Evolutionary conservation across 306 rosid genomes (phyloP).

Genomic region (Erythrophleum fordii): DNA sequence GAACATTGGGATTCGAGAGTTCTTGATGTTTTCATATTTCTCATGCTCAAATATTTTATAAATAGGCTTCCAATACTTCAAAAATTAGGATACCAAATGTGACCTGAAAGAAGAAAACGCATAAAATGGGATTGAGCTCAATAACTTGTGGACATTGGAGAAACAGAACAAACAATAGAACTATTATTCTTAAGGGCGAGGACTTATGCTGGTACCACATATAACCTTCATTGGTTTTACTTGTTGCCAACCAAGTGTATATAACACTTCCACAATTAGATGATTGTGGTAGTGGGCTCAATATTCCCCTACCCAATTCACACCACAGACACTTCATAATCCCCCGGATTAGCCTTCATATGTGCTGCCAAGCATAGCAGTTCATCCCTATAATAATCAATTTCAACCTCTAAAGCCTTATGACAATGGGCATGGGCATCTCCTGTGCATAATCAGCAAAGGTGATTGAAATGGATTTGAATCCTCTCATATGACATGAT

Average conservation of each 20-base stretch:
- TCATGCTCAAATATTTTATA: neutral
- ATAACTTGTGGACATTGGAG: too few relatives aligned
- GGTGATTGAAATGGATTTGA: neutral
- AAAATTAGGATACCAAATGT: neutral
- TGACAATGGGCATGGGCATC: slow-evolving; percentile 3
- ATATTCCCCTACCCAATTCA: neutral
- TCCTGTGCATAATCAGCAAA: neutral
- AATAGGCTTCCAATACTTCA: neutral
- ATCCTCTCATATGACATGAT: neutral
- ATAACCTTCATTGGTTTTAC: neutral
- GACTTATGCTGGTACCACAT: neutral
- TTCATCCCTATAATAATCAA: slow-evolving; percentile 11
- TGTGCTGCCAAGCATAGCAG: neutral
- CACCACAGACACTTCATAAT: slow-evolving; percentile 13
- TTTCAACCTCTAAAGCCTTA: slow-evolving; percentile 8
- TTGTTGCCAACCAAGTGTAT: neutral
- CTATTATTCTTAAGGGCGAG: neutral
- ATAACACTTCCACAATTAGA: neutral
- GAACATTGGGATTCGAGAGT: neutral
- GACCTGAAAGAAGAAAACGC: neutral
- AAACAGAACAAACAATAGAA: too few relatives aligned
- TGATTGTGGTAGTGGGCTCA: neutral
- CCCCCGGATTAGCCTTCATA: too few relatives aligned
- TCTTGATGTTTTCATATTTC: neutral
- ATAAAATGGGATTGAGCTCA: too few relatives aligned